A percentile compares a stretch with the other conserved stretches of the same genome.
phyloP scores from a whole-genome alignment of 805 yeast genomes.

The Saturnispora mendoncae region DNA sequence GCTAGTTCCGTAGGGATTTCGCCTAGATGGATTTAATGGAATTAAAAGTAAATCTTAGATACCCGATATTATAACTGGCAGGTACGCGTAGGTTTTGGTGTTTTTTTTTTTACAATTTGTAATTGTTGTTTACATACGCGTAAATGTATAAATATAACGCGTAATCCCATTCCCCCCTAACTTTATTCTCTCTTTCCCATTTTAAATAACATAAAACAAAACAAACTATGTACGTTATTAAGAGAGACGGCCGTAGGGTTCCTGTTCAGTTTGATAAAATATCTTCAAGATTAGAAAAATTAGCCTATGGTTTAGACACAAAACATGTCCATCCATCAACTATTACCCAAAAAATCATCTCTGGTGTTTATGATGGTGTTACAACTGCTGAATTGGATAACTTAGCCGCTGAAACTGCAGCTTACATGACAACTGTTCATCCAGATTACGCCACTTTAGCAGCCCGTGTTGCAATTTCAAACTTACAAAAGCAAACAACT shows the following conservation, averaged over 20 bases:
- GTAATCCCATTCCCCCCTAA: neutral
- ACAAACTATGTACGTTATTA: conserved; percentile 62
- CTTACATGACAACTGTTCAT: conserved; percentile 93
- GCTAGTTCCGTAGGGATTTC: too few species aligned
- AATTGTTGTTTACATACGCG: conserved; percentile 6
- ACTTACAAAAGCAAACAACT: conserved; percentile 89
- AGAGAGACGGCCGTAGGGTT: conserved; percentile 91
- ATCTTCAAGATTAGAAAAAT: conserved; percentile 88
- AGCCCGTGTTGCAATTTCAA: conserved; percentile 91
- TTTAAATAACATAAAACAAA: conserved; percentile 1
- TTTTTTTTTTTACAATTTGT: neutral
- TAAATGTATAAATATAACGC: conserved; percentile 7
- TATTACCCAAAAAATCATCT: conserved; percentile 89
- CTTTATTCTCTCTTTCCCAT: neutral
- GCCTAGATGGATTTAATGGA: too few species aligned
- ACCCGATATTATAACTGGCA: conserved; percentile 4
- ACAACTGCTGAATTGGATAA: conserved; percentile 82
- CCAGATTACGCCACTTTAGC: conserved; percentile 97
- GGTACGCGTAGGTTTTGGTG: conserved; percentile 4
- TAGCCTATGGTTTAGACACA: conserved; percentile 90
- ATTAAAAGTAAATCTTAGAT: neutral
- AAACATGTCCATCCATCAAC: conserved; percentile 91
- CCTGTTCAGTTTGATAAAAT: conserved; percentile 94
- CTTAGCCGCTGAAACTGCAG: conserved; percentile 90
- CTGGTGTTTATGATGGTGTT: conserved; percentile 96